Evolutionary conservation across 1,284 basidiomycete genomes (phyloP).

Genomic region (Pseudozyma flocculosa): DNA sequence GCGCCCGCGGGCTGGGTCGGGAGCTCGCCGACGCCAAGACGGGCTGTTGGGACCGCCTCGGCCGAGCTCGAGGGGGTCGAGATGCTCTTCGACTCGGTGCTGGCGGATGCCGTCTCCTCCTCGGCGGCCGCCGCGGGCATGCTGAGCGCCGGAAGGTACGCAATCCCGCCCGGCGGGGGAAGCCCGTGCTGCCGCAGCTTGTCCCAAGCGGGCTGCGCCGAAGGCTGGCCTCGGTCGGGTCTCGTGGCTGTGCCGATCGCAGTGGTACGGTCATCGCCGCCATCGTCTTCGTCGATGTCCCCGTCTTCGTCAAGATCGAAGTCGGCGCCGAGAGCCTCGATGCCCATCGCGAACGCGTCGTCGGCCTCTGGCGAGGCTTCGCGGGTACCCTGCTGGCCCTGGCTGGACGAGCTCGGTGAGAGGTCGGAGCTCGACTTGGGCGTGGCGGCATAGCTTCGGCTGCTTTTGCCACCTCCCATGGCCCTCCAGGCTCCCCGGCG

Average conservation of each 20-base stretch:
- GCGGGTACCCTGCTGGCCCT: background rate
- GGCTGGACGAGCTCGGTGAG: background rate
- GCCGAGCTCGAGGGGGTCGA: background rate
- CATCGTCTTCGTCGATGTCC: background rate
- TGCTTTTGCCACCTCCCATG: conserved; percentile 11
- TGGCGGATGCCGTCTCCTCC: background rate
- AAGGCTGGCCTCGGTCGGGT: background rate
- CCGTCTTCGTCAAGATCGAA: background rate
- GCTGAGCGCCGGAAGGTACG: conserved; percentile 22
- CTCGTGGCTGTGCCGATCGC: too few relatives aligned
- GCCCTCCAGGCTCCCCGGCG: conserved; percentile 33
- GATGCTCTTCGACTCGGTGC: background rate
- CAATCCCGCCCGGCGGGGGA: conserved; percentile 21
- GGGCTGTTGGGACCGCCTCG: background rate
- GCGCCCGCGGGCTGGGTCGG: conserved; percentile 7
- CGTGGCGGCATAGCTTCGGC: background rate
- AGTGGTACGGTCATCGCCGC: too few relatives aligned
- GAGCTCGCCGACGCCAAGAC: background rate
- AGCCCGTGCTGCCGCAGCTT: background rate
- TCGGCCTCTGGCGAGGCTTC: background rate
- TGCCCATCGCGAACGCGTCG: too few relatives aligned
- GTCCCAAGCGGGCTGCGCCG: background rate
- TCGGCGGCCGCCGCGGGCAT: background rate
- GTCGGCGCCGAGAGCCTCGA: too few relatives aligned
- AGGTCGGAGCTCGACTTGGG: background rate